A percentile compares a stretch with the other conserved stretches of the same genome.
Conservation (phyloP, 1,139 yeast genomes). For the Hemisphaericaspora xylanilytica region DNA sequence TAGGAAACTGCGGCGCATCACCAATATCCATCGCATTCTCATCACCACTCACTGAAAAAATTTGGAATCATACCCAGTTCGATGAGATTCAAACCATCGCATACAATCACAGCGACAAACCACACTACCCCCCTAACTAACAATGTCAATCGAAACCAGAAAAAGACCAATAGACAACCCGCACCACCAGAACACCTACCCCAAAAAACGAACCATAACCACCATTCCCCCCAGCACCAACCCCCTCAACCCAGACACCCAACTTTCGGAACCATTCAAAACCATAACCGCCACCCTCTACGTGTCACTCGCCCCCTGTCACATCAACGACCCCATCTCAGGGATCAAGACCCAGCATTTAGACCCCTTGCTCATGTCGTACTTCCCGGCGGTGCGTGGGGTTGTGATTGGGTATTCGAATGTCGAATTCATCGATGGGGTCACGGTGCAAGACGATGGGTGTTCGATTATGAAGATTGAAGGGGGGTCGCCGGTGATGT, state of each 20-base stretch:
- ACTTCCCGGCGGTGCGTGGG: conserved; percentile 70
- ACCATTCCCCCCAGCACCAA: conserved; percentile 31
- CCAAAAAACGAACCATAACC: conserved; percentile 20
- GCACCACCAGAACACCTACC: conserved; percentile 5
- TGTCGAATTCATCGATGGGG: conserved; percentile 39
- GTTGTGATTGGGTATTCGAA: conserved; percentile 79
- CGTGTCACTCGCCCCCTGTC: conserved; percentile 83
- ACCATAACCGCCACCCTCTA: conserved; percentile 63
- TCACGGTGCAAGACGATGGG: conserved; percentile 23
- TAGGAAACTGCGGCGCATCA: conserved; percentile 3
- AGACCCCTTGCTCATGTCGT: conserved; percentile 86
- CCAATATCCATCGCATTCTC: no score
- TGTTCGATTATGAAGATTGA: conserved; percentile 60
- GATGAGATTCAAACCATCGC: no score
- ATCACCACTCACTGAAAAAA: background rate
- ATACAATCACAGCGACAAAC: background rate
- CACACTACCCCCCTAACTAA: conserved; percentile 1
- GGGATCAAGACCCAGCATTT: conserved; percentile 87
- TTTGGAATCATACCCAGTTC: background rate
- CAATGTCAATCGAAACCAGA: conserved; percentile 16
- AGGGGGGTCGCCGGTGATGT: conserved; percentile 84
- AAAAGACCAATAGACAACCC: conserved; percentile 12
- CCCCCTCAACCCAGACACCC: conserved; percentile 31
- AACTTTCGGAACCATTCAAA: conserved; percentile 64
- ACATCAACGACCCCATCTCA: conserved; percentile 60